These are phyloP conservation scores for Sclerotinia glacialis DNA, from an alignment of 2,329 filamentous ascomycete genomes.

Conservation along the genomic window DNA sequence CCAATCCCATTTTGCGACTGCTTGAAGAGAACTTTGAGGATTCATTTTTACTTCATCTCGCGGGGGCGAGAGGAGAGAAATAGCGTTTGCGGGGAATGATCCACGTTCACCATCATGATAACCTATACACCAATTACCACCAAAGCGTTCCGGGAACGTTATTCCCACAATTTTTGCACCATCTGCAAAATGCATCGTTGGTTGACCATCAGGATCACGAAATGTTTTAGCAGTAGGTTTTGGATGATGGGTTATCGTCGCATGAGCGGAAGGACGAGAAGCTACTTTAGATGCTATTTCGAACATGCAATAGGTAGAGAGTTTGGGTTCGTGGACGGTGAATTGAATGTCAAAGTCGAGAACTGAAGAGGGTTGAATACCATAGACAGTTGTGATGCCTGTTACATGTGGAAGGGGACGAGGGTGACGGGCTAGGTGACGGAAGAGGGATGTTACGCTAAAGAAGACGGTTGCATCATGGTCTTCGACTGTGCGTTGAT, in stretches of 20 bases:
- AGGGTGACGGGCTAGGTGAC: constrained; percentile 36
- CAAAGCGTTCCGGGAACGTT: constrained; percentile 35
- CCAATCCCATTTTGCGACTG: constrained; percentile 38
- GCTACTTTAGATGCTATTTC: constrained; percentile 34
- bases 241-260: constrained; percentile 32
- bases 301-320: constrained; percentile 28
- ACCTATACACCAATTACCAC: constrained; percentile 36
- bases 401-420: constrained; percentile 35
- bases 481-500: constrained; percentile 37
- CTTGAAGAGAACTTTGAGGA: constrained; percentile 30
- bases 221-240: constrained; percentile 28
- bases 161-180: constrained; percentile 38
- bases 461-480: constrained; percentile 40
- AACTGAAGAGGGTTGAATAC: constrained; percentile 27
- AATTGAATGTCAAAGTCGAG: constrained; percentile 39
- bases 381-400: constrained; percentile 36
- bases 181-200: constrained; percentile 34
- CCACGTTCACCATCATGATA: constrained; percentile 38
- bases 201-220: constrained; percentile 34
- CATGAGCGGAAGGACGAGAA: constrained; percentile 31
- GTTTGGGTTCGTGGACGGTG: constrained; percentile 26
- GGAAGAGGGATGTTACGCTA: constrained; percentile 34
- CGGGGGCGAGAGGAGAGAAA: constrained; percentile 32
- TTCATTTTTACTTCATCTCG: constrained; percentile 36
- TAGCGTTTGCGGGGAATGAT: constrained; percentile 32